Evolutionary conservation across 2,329 filamentous ascomycete species (phyloP), one percentile per base, ranked within the genome.

Genomic region (Fusarium papillatum): DNA sequence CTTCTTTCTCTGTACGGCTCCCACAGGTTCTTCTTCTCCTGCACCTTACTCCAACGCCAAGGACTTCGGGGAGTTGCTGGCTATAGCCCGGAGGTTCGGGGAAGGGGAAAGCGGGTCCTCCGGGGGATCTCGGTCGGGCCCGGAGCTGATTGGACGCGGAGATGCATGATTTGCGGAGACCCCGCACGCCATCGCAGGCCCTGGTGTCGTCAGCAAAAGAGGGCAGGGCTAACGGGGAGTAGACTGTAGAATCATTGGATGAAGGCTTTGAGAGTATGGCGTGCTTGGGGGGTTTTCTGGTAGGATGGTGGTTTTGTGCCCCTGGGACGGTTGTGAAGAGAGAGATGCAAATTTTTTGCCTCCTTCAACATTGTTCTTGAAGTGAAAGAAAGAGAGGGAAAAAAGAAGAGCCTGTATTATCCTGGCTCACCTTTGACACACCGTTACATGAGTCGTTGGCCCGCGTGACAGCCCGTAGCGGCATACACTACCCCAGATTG

Each of bases 161-260:
- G 26, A 13, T n/a, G 39, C 7, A 17, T 24, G 38, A 39, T 66
- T 53, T 76, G 76, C 75, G 78, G 78, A 66, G 73, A 73, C 69
- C 73, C 78, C 76, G 78, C 78, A 80, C 78, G 78, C 77, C 75
- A 80, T 80, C 61, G 43, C 43, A 36, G 53, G 68, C 64, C 68
- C 36, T 61, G 48, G 46, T 80, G 73, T 76, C 75, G 78, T 74
- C 65, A 76, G 68, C 59, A 43, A 19, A 24, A 34, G 53, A 34
- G 68, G 26, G 31, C 34, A 34, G 41, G 55, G 61, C 53, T 43
- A 66, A 75, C 71, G 68, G 67, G 65, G 65, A 71, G 73, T 67
- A 67, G 59, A 24, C 17, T 39, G 46, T 68, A 67, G 53, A 68
- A 79, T 71, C 48, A 79, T 77, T 79, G 78, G 78, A 61, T 5